phyloP scores from a whole-genome alignment of 1,139 yeast species.

The Taphrina wiesneri region DNA sequence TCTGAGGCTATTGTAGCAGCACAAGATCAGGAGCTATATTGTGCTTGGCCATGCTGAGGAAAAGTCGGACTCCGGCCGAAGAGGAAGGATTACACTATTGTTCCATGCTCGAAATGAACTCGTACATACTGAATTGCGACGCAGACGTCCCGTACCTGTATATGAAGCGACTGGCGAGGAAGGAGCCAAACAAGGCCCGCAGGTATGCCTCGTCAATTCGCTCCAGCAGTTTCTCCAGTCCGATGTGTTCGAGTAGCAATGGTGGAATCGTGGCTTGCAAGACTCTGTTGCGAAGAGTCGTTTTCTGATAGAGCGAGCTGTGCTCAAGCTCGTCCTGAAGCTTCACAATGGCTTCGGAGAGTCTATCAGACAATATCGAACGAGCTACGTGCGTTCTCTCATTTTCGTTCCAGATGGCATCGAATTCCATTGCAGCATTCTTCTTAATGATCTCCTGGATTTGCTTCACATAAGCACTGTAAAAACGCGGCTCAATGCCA shows the following conservation, averaged over 20 bases:
- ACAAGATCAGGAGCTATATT: no score
- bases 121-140: constrained; percentile 54
- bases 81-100: neutral
- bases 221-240: constrained; percentile 67
- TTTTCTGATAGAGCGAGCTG: constrained; percentile 85
- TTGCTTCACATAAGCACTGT: constrained; percentile 75
- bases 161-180: constrained; percentile 83
- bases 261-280: constrained; percentile 76
- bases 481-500: constrained; percentile 63
- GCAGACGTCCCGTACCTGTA: constrained; percentile 64
- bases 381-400: constrained; percentile 67
- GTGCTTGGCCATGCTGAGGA: no score
- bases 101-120: constrained; percentile 26
- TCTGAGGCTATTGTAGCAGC: neutral
- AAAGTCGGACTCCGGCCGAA: neutral
- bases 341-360: constrained; percentile 83
- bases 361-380: constrained; percentile 77
- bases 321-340: constrained; percentile 84
- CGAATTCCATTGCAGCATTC: constrained; percentile 84
- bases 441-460: constrained; percentile 73
- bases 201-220: constrained; percentile 88
- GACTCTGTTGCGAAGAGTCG: constrained; percentile 71
- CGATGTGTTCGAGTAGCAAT: constrained; percentile 67
- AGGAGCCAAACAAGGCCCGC: constrained; percentile 87
- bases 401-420: constrained; percentile 79